These are phyloP conservation scores for Termitomyces sp. DNA, from an alignment of 768 basidiomycete species.

Conservation along the genomic window DNA sequence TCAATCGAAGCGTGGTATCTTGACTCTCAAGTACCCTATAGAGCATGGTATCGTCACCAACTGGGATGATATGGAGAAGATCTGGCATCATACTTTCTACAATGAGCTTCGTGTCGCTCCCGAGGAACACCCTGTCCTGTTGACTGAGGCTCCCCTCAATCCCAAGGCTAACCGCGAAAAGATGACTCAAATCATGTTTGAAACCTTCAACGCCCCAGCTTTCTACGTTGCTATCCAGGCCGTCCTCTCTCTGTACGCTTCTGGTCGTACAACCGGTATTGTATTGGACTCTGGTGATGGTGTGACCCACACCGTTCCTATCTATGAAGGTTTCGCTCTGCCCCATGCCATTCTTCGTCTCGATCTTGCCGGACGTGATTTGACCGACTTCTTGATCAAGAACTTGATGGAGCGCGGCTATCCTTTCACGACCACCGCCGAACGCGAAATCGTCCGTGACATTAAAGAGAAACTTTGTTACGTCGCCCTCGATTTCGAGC, in stretches of 20 bases:
- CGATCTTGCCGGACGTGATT: slow-evolving; percentile 88
- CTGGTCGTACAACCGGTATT: slow-evolving; percentile 92
- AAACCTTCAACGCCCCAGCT: slow-evolving; percentile 90
- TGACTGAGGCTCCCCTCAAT: slow-evolving; percentile 91
- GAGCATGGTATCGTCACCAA: slow-evolving; percentile 95
- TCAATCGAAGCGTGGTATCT: slow-evolving; percentile 92
- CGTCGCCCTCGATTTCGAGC: slow-evolving; percentile 91
- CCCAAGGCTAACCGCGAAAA: slow-evolving; percentile 91
- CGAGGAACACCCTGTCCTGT: slow-evolving; percentile 87
- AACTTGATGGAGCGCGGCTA: slow-evolving; percentile 89
- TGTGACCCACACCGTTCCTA: slow-evolving; percentile 94
- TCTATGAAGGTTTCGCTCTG: slow-evolving; percentile 91
- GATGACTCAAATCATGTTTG: slow-evolving; percentile 97
- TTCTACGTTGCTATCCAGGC: slow-evolving; percentile 93
- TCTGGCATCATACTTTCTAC: slow-evolving; percentile 98
- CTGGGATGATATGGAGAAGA: slow-evolving; percentile 99
- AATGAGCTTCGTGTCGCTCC: slow-evolving; percentile 92
- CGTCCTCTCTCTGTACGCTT: slow-evolving; percentile 87
- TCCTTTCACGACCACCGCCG: slow-evolving; percentile 89
- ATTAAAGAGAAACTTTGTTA: slow-evolving; percentile 98
- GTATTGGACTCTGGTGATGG: slow-evolving; percentile 96
- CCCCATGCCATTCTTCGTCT: slow-evolving; percentile 92
- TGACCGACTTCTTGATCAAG: slow-evolving; percentile 82
- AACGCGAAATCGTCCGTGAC: slow-evolving; percentile 92
- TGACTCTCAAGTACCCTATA: slow-evolving; percentile 89